phyloP scores from a whole-genome alignment of 768 basidiomycete species.

The Xerocomus spinulosus region DNA sequence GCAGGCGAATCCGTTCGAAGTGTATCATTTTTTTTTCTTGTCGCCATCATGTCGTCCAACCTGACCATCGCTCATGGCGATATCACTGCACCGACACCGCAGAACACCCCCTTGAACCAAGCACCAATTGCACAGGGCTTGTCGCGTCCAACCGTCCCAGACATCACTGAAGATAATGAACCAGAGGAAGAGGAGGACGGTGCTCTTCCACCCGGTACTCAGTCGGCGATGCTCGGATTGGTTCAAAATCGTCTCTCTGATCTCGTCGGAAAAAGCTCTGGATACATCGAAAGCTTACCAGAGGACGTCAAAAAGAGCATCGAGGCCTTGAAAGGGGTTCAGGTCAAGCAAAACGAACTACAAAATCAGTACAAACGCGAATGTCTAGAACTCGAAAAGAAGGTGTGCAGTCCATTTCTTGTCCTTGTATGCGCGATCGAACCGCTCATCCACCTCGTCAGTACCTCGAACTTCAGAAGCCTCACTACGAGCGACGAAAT shows the following conservation, averaged over 20 bases:
- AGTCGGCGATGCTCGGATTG: slow-evolving; percentile 73
- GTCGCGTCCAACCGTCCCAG: slow-evolving; percentile 84
- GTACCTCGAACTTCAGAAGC: slow-evolving; percentile 75
- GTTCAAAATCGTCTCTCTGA: slow-evolving; percentile 84
- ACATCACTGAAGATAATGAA: slow-evolving; percentile 80
- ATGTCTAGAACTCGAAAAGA: slow-evolving; percentile 93
- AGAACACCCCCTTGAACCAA: slow-evolving; percentile 84
- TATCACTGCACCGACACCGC: slow-evolving; percentile 86
- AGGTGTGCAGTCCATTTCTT: slow-evolving; percentile 46
- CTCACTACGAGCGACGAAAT: slow-evolving; percentile 81
- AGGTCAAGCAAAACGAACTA: slow-evolving; percentile 84
- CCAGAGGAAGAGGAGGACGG: slow-evolving; percentile 55
- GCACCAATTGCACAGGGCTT: slow-evolving; percentile 76
- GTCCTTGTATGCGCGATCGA: slow-evolving; percentile 13
- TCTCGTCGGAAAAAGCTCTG: slow-evolving; percentile 87
- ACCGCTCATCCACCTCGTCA: slow-evolving; percentile 24
- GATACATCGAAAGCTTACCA: slow-evolving; percentile 90
- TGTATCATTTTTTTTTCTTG: slow-evolving; percentile 20
- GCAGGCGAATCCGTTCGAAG: slow-evolving; percentile 13
- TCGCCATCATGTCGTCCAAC: slow-evolving; percentile 58
- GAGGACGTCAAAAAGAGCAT: slow-evolving; percentile 76
- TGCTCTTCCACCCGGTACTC: slow-evolving; percentile 40
- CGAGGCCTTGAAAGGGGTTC: slow-evolving; percentile 91
- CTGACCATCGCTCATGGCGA: slow-evolving; percentile 57
- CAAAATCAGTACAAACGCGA: slow-evolving; percentile 92